Base-by-base conservation (phyloP, 2,329 filamentous ascomycete genomes). In the Lomentospora prolificans region DNA sequence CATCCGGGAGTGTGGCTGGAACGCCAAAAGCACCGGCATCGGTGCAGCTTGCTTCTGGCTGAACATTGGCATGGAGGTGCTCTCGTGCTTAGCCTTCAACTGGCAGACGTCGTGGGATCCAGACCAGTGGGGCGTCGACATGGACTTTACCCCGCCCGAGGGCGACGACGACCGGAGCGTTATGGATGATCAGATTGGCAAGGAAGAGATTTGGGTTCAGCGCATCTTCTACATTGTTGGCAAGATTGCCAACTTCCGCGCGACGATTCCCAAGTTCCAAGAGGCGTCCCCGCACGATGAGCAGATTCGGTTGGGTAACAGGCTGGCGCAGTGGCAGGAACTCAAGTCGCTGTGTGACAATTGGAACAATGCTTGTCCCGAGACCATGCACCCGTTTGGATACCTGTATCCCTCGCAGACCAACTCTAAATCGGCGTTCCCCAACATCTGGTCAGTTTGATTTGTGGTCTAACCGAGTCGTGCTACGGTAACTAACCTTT, bases 31-130 rank as follows among this genome's bases (percentile, higher is more conserved):
- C 33, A 80, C 78, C 1, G 90, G 91, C 0, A 82, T 96, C 19
- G 91, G 90, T 1, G 82, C 85, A 0, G 90, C 91, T 1, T 96
- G 91, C 68, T 96, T 96, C 71, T 96, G 92, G 91, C 75, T 96
- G 36, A 96, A 95, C 63, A 84, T 95, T 14, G 87, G 86, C 14
- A 87, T 96, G 78, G 92, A 97, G 67, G 76, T 96, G n/a, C 75
- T 96, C 27, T 89, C 84, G 60, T 96, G 90, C 67, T 75, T 96
- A 14, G 86, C 89, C 61, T 90, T 90, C 69, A 90, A 92, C 66
- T 95, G 89, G 87, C 81, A 85, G 61, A 82, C 90, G 10, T 85
- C 89, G 1, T 96, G 90, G 89, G 84, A 95, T 55, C 91, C 90
- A 0, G 89, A 96, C 62, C 82, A 89, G 9, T 96, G 92, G 91